Evolutionary conservation across 805 yeast species (phyloP).

Genomic region (Zygosaccharomyces bisporus): DNA sequence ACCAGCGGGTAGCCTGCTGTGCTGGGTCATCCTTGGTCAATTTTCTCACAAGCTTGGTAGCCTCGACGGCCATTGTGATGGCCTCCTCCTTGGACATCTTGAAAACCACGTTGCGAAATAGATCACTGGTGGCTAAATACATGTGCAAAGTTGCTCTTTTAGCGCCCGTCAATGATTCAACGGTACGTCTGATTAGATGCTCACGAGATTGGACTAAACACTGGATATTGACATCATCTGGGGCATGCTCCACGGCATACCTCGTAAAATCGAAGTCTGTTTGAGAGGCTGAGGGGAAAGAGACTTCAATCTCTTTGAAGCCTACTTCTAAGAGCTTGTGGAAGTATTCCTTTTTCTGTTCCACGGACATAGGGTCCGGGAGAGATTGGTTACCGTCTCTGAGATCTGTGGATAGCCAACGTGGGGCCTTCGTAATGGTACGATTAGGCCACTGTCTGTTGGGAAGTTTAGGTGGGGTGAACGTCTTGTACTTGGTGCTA

Average conservation of each 20-base stretch:
- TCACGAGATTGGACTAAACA: conserved; percentile 76
- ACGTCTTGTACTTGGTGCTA: conserved; percentile 55
- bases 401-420: conserved; percentile 77
- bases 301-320: conserved; percentile 75
- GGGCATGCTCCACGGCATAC: conserved; percentile 74
- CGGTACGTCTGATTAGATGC: conserved; percentile 67
- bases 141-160: conserved; percentile 68
- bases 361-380: conserved; percentile 79
- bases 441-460: conserved; percentile 72
- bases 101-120: conserved; percentile 72
- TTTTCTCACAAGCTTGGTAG: conserved; percentile 61
- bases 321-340: conserved; percentile 69
- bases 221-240: conserved; percentile 70
- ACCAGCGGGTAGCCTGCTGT: conserved; percentile 61
- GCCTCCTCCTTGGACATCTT: conserved; percentile 69
- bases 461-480: conserved; percentile 51
- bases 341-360: conserved; percentile 70
- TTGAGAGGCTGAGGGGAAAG: conserved; percentile 79
- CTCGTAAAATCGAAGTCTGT: conserved; percentile 80
- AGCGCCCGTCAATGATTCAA: conserved; percentile 69
- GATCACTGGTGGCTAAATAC: conserved; percentile 71
- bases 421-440: conserved; percentile 63
- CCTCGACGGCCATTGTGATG: conserved; percentile 62
- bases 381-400: conserved; percentile 80
- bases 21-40: conserved; percentile 72